A percentile compares a stretch with the other conserved stretches of the same genome.
phyloP scores from a whole-genome alignment of 768 basidiomycete species.

The Vararia minispora region DNA sequence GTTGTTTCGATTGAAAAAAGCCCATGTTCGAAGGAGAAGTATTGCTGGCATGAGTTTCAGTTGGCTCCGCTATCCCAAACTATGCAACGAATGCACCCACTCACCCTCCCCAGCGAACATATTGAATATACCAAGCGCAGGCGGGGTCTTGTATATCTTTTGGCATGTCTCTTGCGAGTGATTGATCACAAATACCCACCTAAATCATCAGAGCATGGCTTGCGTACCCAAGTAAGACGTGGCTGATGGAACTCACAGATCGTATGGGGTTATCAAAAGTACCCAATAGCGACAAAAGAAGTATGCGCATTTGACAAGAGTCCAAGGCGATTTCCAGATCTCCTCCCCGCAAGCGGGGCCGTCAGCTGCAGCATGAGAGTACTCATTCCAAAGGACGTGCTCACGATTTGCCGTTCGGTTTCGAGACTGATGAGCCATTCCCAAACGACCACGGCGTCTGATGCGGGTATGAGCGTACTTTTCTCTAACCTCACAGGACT shows the following conservation, averaged over 20 bases:
- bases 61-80: background rate
- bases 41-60: no score
- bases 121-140: constrained; percentile 79
- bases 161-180: constrained; percentile 55
- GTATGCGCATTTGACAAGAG: constrained; percentile 73
- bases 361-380: background rate
- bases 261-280: constrained; percentile 22
- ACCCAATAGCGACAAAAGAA: constrained; percentile 60
- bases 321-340: constrained; percentile 81
- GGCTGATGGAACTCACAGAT: constrained; percentile 75
- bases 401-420: constrained; percentile 68
- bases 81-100: constrained; percentile 12
- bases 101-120: constrained; percentile 73
- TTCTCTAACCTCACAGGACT: no score
- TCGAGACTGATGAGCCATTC: constrained; percentile 76
- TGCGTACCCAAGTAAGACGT: constrained; percentile 69
- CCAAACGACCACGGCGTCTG: constrained; percentile 77
- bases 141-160: constrained; percentile 67
- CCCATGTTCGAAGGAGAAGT: constrained; percentile 74
- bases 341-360: no score
- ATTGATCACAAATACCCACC: constrained; percentile 66
- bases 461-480: no score
- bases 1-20: constrained; percentile 72
- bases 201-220: no score
- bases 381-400: constrained; percentile 12